phyloP scores from a whole-genome alignment of 805 yeast species.

The Hanseniaspora singularis region DNA sequence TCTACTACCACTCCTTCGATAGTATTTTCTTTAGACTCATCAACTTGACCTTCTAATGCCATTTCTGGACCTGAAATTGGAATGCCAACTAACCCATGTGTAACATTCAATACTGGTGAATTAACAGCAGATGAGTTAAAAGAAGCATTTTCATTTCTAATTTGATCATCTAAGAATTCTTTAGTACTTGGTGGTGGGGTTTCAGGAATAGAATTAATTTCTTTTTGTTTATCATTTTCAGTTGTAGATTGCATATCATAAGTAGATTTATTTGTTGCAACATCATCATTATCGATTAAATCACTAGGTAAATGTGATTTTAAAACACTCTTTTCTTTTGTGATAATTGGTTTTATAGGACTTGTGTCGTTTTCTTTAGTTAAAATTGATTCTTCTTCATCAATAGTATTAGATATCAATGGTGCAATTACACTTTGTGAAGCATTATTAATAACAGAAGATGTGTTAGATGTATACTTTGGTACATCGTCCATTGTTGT shows the following conservation, averaged over 20 bases:
- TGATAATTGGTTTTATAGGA: constrained; percentile 17
- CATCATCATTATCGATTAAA: constrained; percentile 1
- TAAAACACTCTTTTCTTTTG: constrained; percentile 15
- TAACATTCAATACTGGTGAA: constrained; percentile 1
- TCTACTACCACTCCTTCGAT: too few species aligned
- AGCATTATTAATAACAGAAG: constrained; percentile 85
- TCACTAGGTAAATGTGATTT: not conserved
- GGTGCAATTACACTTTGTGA: constrained; percentile 49
- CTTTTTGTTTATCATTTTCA: not conserved
- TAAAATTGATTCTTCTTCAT: constrained; percentile 19
- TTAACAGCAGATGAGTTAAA: constrained; percentile 3
- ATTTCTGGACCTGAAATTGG: constrained; percentile 15
- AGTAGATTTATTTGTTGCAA: constrained; percentile 1
- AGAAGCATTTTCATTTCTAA: constrained; percentile 15
- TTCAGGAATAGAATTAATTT: constrained; percentile 10
- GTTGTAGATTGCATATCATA: not conserved
- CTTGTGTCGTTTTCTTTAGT: too few species aligned
- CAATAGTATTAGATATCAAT: constrained; percentile 20
- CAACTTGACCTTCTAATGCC: constrained; percentile 10
- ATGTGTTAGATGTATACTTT: constrained; percentile 71
- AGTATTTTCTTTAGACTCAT: constrained; percentile 15
- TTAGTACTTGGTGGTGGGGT: not conserved
- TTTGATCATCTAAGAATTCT: not conserved
- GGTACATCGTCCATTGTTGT: constrained; percentile 19
- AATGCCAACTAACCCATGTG: constrained; percentile 4